Percentiles rank a stretch among this genome's conserved stretches.
These are phyloP conservation scores for Rhynchosporium agropyri DNA, from an alignment of 2,329 filamentous ascomycete species.

Conservation along the genomic window DNA sequence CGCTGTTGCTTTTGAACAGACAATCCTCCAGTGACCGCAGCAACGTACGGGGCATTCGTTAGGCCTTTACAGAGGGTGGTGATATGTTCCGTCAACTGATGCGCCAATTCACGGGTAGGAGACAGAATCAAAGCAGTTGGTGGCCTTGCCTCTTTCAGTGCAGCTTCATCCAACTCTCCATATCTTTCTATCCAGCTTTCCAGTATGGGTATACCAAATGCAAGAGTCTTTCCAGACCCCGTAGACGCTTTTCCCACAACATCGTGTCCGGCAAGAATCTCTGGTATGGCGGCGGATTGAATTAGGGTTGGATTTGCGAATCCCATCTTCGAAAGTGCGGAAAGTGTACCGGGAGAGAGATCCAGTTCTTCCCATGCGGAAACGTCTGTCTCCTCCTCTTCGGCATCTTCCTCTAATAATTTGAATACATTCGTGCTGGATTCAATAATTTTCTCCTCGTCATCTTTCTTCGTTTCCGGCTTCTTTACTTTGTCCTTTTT, in stretches of 20 bases:
- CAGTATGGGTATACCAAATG: constrained; percentile 91
- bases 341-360: constrained; percentile 71
- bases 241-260: constrained; percentile 96
- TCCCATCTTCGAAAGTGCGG: constrained; percentile 75
- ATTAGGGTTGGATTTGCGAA: constrained; percentile 83
- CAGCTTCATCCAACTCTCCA: constrained; percentile 46
- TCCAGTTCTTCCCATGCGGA: constrained; percentile 77
- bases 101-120: constrained; percentile 89
- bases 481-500: constrained; percentile 41
- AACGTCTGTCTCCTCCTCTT: constrained; percentile 67
- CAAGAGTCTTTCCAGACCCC: constrained; percentile 93
- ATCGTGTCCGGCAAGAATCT: constrained; percentile 81
- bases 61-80: constrained; percentile 69
- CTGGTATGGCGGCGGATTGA: constrained; percentile 77
- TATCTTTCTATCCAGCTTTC: constrained; percentile 72
- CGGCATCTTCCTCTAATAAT: constrained; percentile 55
- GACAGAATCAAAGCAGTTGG: constrained; percentile 83
- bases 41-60: constrained; percentile 68
- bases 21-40: constrained; percentile 86
- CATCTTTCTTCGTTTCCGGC: constrained; percentile 37
- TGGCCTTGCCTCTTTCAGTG: constrained; percentile 45
- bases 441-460: constrained; percentile 40
- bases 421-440: constrained; percentile 38
- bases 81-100: constrained; percentile 86
- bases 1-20: constrained; percentile 95